Conservation (phyloP, 2,329 filamentous ascomycete species). For the Dactylellina drechsleri region DNA sequence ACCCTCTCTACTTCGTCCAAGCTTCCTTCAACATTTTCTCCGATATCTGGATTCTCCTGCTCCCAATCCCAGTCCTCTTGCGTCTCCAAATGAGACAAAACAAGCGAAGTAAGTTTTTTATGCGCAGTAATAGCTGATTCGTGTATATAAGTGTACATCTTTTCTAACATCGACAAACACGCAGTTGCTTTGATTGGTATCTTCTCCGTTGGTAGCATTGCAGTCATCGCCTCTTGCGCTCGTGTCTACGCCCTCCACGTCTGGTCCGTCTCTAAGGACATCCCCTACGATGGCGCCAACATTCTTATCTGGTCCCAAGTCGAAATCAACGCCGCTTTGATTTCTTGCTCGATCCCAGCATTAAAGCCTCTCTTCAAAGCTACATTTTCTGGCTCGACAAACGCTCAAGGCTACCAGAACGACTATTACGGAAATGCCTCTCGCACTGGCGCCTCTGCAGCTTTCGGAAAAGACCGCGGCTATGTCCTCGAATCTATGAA, state of each 20-base stretch:
- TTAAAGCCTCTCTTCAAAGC: constrained; percentile 61
- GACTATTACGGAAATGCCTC: constrained; percentile 48
- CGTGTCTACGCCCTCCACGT: constrained; percentile 59
- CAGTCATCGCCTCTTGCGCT: constrained; percentile 58
- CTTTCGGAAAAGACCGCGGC: constrained; percentile 51
- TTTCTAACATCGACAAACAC: constrained; percentile 5
- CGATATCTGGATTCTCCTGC: constrained; percentile 64
- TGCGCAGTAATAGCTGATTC: neutral
- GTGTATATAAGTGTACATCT: neutral
- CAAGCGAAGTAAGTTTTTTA: constrained; percentile 57
- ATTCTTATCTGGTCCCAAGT: constrained; percentile 59
- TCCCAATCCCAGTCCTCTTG: constrained; percentile 66
- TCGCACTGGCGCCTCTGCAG: constrained; percentile 47
- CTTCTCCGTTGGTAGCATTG: constrained; percentile 57
- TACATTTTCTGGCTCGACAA: constrained; percentile 49
- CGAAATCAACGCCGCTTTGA: constrained; percentile 64
- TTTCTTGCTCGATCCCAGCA: constrained; percentile 63
- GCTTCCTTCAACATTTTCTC: constrained; percentile 65
- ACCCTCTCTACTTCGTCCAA: constrained; percentile 62
- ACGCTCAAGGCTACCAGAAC: constrained; percentile 49
- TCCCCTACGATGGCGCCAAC: constrained; percentile 56
- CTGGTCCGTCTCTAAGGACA: constrained; percentile 38
- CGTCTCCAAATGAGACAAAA: constrained; percentile 63
- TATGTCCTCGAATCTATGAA: constrained; percentile 54
- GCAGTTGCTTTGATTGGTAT: constrained; percentile 55